Percentiles rank a stretch among this genome's conserved stretches.
These are phyloP conservation scores for Fusarium proliferatum DNA, from an alignment of 2,329 filamentous ascomycete genomes.

Conservation along the genomic window DNA sequence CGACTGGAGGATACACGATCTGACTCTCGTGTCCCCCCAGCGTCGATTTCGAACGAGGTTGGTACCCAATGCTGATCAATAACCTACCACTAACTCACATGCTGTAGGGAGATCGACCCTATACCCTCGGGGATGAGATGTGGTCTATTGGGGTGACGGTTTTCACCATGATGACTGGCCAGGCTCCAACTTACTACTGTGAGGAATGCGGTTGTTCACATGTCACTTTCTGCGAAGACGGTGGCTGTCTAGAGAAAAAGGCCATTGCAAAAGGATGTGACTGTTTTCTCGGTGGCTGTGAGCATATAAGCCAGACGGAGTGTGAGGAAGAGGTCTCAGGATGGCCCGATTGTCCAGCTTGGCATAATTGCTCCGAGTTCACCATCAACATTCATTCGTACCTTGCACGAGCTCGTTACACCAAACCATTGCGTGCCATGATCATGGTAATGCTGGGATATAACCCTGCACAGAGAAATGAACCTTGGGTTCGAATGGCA, in stretches of 20 bases:
- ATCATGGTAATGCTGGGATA: conserved; percentile 43
- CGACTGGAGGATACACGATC: conserved; percentile 11
- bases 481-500: background rate
- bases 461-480: conserved; percentile 26
- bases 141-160: conserved; percentile 53
- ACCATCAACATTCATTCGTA: conserved; percentile 48
- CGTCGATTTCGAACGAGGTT: conserved; percentile 21
- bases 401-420: conserved; percentile 44
- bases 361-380: conserved; percentile 34
- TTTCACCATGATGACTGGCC: conserved; percentile 56
- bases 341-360: conserved; percentile 27
- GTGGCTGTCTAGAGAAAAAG: conserved; percentile 44
- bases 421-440: conserved; percentile 38
- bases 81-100: background rate
- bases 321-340: conserved; percentile 17
- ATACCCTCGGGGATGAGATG: conserved; percentile 53
- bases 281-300: conserved; percentile 41
- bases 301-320: conserved; percentile 6
- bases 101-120: conserved; percentile 46
- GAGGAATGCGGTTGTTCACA: conserved; percentile 41
- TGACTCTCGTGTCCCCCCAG: conserved; percentile 1
- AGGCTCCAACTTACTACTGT: conserved; percentile 26
- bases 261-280: conserved; percentile 28
- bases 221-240: conserved; percentile 45
- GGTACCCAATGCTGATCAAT: background rate